A percentile compares a stretch with the other conserved stretches of the same genome.
phyloP scores from a whole-genome alignment of 2,329 filamentous ascomycete species.

The Ceratocystis variospora region DNA sequence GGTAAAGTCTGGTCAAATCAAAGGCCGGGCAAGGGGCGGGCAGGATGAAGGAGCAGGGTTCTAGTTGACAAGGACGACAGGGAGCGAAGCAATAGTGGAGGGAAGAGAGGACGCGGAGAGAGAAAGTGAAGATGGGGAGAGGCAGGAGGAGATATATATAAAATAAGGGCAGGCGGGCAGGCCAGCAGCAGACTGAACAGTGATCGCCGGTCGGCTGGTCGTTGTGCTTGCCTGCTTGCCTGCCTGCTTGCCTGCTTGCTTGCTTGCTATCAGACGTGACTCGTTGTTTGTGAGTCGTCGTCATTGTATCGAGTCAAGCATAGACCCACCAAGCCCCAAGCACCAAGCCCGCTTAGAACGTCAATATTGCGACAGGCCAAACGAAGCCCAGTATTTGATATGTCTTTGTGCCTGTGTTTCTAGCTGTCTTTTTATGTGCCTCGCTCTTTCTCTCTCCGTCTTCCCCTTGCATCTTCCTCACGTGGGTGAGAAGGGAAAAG shows the following conservation, averaged over 20 bases:
- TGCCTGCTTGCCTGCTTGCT: background rate
- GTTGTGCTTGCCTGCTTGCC: background rate
- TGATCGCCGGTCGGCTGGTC: background rate
- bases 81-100: background rate
- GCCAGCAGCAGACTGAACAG: background rate
- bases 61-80: background rate
- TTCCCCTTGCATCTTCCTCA: background rate
- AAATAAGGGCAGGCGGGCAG: background rate
- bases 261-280: background rate
- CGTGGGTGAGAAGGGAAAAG: background rate
- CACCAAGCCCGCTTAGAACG: background rate
- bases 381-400: background rate
- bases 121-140: background rate
- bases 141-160: background rate
- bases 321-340: background rate
- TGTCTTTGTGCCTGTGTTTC: background rate
- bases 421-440: background rate
- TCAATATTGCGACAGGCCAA: background rate
- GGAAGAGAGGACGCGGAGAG: background rate
- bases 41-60: background rate
- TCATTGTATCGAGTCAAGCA: too few species aligned
- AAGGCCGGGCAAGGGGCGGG: background rate
- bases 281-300: too few species aligned
- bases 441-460: too few species aligned
- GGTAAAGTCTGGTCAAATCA: background rate